Evolutionary conservation across 129 eudicot genomes (phyloP).

Genomic region (Tagetes patula): DNA sequence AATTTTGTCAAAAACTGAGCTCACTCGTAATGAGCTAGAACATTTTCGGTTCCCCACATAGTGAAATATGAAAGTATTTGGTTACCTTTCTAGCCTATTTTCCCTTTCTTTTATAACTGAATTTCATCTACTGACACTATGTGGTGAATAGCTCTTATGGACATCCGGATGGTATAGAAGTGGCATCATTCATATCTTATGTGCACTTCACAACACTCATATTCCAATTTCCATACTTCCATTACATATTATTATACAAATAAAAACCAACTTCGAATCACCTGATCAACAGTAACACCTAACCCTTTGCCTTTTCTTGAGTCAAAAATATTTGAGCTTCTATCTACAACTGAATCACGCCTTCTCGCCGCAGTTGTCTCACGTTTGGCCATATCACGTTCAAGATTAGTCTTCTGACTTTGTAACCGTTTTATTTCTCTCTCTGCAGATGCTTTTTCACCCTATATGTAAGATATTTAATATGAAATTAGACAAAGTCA

Average conservation of each 20-base stretch:
- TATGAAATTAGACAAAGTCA: slow-evolving; percentile 4
- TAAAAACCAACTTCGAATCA: slow-evolving; percentile 25
- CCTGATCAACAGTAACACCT: slow-evolving; percentile 61
- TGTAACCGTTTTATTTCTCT: slow-evolving; percentile 80
- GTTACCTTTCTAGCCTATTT: background rate
- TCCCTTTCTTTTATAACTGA: background rate
- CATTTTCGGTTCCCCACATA: background rate
- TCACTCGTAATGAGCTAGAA: background rate
- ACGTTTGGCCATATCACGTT: slow-evolving; percentile 77
- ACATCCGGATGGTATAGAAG: background rate
- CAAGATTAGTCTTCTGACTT: slow-evolving; percentile 69
- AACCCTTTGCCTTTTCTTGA: slow-evolving; percentile 53
- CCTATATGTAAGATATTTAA: slow-evolving; percentile 39
- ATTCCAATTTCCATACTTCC: background rate
- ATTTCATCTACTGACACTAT: slow-evolving; percentile 3
- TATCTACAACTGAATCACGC: slow-evolving; percentile 72
- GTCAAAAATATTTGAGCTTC: slow-evolving; percentile 68
- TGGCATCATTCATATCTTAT: background rate
- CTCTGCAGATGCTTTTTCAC: slow-evolving; percentile 86
- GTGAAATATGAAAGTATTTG: background rate
- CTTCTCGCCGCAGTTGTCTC: slow-evolving; percentile 71
- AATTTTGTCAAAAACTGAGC: background rate
- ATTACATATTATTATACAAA: slow-evolving; percentile 3
- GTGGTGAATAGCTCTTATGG: background rate
- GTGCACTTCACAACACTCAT: background rate